Evolutionary conservation across 179 eudicot genomes (phyloP), one percentile per base, ranked within the genome.

Genomic region (Beta macrorhiza): DNA sequence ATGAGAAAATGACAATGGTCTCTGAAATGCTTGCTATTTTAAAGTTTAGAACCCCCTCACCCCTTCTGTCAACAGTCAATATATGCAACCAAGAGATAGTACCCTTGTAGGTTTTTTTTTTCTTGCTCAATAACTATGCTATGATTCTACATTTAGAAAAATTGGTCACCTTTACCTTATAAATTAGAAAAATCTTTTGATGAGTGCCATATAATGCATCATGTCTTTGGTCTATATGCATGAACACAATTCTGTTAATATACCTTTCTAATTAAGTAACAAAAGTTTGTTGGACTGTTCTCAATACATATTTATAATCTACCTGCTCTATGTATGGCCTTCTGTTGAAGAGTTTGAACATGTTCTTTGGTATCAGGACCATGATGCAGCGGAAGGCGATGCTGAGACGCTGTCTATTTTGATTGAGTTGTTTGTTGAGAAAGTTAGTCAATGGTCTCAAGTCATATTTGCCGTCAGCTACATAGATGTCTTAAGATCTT

Each of bases 401-500:
- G 95, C 92, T 49, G 97, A 93, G 85, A 92, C 89, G 49, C 91
- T 97, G 32, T 84, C 97, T 42, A 88, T 90, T 89, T 89, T 97
- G 83, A 85, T 88, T 42, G 99, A 94, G 85, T 77, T 97, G 72
- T 92, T 97, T 86, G 85, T 89, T 51, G 98, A 94, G 85, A 97
- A 90, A 88, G 88, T 77, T 63, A 84, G 76, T 73, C 89, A 91
- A 70, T 97, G 98, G 98, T 91, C 93, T 78, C 91, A 92, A 89
- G 86, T 93, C 68, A 84, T 87, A 79, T 84, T 87, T 85, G 89
- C 97, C 80, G 77, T 94, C 51, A 89, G 67, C 74, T 87, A 89
- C 74, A 83, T 94, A 67, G 99, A 97, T 77, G 98, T 94, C 51
- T 90, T 97, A 55, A 87, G 98, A 88, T 97, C 98, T 76, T 97